Evolutionary conservation across 177 flowering plant species (phyloP), one percentile per base, ranked within the genome.

Genomic region (Tripterygium wilfordii): DNA sequence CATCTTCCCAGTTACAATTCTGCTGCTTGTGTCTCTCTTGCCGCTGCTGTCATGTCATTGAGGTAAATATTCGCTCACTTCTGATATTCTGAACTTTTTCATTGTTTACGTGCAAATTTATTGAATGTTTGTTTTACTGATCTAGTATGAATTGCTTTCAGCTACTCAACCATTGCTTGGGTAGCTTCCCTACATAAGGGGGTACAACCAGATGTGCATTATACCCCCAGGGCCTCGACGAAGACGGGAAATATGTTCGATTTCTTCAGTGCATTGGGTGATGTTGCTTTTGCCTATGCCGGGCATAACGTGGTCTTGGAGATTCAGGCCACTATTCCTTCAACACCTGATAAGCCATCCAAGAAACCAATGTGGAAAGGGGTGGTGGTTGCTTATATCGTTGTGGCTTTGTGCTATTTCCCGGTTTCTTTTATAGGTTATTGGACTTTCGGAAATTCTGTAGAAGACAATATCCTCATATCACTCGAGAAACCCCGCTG

Each of bases 331-430:
- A 78, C 90, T 4, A 77, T 83, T 36, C 88, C 90, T 48, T 83
- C 95, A 0, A 73, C 91, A 1, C 88, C 88, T 0, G 84, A 74
- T 43, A 75, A 58, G 51, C 91, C 95, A 5, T 83, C 86, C 14
- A 86, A 79, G 61, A 67, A 49, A 31, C 81, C 91, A 0, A 81
- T 81, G 95, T 83, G 88, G 95, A 74, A 55, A 51, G 96, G 92
- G 13, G 82, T 68, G 1, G 10, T 81, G 2, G 52, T 81, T 20
- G 88, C 95, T 5, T 86, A 85, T 41, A 51, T 75, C 9, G 54
- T 80, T 17, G 95, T 83, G 9, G 91, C 83, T 7, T 2, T 79
- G 16, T 86, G 90, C 49, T 85, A 85, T 54, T 78, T 85, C 63
- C 88, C 85, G 0, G 86, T 83, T 18, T 74, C 80, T 1, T 22